phyloP scores from a whole-genome alignment of 768 basidiomycete species.

The Cantharellus cinnabarinus region DNA sequence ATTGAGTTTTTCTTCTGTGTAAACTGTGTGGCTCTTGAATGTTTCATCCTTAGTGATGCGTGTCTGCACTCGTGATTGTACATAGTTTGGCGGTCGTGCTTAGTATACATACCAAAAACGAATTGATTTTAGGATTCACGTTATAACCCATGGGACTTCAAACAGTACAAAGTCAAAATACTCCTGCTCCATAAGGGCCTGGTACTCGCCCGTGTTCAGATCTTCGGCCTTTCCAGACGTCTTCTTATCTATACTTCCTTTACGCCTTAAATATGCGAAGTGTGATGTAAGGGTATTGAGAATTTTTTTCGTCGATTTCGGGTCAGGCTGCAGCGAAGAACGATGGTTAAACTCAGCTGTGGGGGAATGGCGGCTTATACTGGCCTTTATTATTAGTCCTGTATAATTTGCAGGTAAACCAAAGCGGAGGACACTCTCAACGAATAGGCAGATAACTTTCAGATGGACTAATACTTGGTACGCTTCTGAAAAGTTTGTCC shows the following conservation, averaged over 20 bases:
- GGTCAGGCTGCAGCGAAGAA: conserved; percentile 43
- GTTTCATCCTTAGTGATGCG: too few species aligned
- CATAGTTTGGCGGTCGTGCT: too few species aligned
- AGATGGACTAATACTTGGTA: conserved; percentile 87
- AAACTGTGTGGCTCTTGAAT: too few species aligned
- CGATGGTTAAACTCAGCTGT: not conserved
- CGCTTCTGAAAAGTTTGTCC: conserved; percentile 94
- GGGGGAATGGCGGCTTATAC: conserved; percentile 3
- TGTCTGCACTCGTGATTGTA: too few species aligned
- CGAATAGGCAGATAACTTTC: conserved; percentile 76
- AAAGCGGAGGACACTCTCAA: conserved; percentile 89
- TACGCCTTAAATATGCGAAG: conserved; percentile 39
- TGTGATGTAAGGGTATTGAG: conserved; percentile 42
- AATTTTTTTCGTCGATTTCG: conserved; percentile 68
- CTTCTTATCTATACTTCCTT: conserved; percentile 29
- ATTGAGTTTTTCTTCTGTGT: too few species aligned
- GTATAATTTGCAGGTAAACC: conserved; percentile 84
- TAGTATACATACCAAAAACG: too few species aligned
- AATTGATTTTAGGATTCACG: not conserved
- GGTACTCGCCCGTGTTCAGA: conserved; percentile 73
- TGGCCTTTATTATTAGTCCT: conserved; percentile 62
- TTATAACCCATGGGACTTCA: conserved; percentile 77
- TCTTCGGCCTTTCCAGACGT: conserved; percentile 21
- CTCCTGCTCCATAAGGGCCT: conserved; percentile 84
- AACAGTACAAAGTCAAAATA: conserved; percentile 88